Conservation (phyloP, 2,329 filamentous ascomycete genomes). For the Hypocrella siamensis region DNA sequence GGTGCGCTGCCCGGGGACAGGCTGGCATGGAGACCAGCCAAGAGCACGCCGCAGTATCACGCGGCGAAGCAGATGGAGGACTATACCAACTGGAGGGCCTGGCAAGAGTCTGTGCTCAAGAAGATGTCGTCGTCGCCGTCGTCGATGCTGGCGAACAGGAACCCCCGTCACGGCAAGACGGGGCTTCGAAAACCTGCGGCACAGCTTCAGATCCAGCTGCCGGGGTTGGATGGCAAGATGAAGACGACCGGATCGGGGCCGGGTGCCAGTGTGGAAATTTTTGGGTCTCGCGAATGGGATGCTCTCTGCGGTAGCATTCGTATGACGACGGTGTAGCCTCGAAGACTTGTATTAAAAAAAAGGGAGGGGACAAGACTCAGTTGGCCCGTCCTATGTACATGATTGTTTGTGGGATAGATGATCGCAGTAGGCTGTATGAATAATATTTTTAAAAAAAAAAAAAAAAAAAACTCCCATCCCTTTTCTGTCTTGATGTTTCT, state of each 20-base stretch:
- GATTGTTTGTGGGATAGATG: not conserved
- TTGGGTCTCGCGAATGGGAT: conserved; percentile 40
- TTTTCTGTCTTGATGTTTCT: not conserved
- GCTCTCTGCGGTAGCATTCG: conserved; percentile 31
- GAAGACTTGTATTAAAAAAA: too few species aligned
- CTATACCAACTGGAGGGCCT: conserved; percentile 44
- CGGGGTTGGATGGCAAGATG: conserved; percentile 28
- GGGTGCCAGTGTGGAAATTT: conserved; percentile 28
- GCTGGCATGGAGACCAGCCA: conserved; percentile 50
- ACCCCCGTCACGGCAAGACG: conserved; percentile 8
- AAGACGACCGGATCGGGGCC: conserved; percentile 13
- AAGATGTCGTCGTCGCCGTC: conserved; percentile 32
- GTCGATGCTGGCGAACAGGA: too few species aligned
- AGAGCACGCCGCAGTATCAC: conserved; percentile 48
- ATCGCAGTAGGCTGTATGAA: not conserved
- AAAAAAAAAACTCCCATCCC: not conserved
- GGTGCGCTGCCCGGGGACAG: conserved; percentile 38
- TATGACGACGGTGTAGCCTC: conserved; percentile 14
- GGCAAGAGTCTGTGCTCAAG: conserved; percentile 37
- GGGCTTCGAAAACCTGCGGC: conserved; percentile 21
- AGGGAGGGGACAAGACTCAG: not conserved
- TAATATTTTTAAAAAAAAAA: not conserved
- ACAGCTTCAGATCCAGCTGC: conserved; percentile 33
- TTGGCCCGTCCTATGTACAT: not conserved
- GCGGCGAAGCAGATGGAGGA: conserved; percentile 50